Percentiles rank a stretch among this genome's conserved stretches.
phyloP scores from a whole-genome alignment of 805 yeast species.

The Wickerhamomyces alni region DNA sequence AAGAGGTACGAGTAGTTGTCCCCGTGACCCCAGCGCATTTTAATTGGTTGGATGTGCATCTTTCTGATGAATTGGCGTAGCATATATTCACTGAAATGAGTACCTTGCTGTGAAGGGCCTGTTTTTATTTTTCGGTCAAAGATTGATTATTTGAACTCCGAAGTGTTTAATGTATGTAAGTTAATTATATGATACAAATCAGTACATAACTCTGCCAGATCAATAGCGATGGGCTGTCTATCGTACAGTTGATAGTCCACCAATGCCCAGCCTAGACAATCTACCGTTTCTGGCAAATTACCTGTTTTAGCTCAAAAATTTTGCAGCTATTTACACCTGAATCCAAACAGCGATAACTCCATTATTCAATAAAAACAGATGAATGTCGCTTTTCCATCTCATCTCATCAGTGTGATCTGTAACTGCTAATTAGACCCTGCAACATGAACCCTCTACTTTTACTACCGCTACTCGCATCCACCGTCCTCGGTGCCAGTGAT shows the following conservation, averaged over 20 bases:
- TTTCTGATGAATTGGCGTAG: slow-evolving; percentile 26
- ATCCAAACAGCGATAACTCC: slow-evolving; percentile 1
- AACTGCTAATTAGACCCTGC: no score
- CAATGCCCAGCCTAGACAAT: no score
- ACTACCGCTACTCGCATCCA: background rate
- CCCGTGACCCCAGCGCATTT: slow-evolving; percentile 94
- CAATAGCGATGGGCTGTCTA: no score
- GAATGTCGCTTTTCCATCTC: background rate
- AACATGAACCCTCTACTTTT: background rate
- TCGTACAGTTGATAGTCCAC: no score
- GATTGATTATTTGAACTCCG: background rate
- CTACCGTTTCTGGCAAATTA: no score
- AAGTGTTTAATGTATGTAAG: no score
- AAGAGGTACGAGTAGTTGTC: slow-evolving; percentile 86
- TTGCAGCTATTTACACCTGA: background rate
- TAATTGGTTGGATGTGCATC: slow-evolving; percentile 80
- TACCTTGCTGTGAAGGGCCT: no score
- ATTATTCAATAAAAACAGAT: background rate
- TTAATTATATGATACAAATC: no score
- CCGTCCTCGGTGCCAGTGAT: background rate
- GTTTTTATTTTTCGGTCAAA: background rate
- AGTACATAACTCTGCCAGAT: no score
- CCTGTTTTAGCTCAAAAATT: no score
- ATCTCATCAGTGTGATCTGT: no score
- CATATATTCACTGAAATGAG: no score